Base-by-base conservation (phyloP, 352 stramenopile genomes). In the Saprolegnia diclina region DNA sequence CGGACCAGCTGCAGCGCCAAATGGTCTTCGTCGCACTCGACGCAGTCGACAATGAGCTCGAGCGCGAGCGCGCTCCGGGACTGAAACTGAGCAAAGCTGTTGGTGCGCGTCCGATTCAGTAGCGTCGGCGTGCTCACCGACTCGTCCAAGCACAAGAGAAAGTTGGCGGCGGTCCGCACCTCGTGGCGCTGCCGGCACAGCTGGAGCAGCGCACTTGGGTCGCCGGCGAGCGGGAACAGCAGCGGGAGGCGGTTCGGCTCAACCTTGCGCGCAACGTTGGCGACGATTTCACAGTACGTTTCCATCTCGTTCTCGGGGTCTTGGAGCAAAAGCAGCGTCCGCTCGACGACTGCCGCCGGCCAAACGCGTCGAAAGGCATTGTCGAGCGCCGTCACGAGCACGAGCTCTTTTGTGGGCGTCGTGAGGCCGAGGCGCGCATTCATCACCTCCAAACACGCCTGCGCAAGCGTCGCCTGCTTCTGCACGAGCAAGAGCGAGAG, bases 281-380 rank as follows among this genome's bases (percentile, higher is more conserved):
- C 86, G 9, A 94, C 80, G 42, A 94, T 90, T 67, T 92, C 86
- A 35, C 86, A 92, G 64, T 92, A 94, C 71, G 90, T 84, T 24
- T 86, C 83, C 42, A 89, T 80, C 56, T 90, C 79, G 14, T 73
- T 73, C n/a, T 71, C 40, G 9, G 65, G 13, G 32, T 64, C 52
- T 50, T 79, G 78, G 50, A 93, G 68, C 40, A 93, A 67, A 16
- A 79, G 52, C 29, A 91, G 81, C 21, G 80, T 76, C 18, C 76
- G 72, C 22, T 76, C 52, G 24, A 93, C 71, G 44, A 74, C 78
- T 0, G 77, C 75, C 21, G 75, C 67, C 5, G 76, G 66, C 67
- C 81, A 88, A 21, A 77, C 69, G 18, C 78, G 73, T 14, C 71
- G 55, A 63, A 84, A 91, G 24, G 81, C 85, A 1, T 77, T 76